Percentiles rank a stretch among this genome's conserved stretches.
phyloP scores from a whole-genome alignment of 495 filamentous ascomycete species.

The Penicillium cosmopolitanum region DNA sequence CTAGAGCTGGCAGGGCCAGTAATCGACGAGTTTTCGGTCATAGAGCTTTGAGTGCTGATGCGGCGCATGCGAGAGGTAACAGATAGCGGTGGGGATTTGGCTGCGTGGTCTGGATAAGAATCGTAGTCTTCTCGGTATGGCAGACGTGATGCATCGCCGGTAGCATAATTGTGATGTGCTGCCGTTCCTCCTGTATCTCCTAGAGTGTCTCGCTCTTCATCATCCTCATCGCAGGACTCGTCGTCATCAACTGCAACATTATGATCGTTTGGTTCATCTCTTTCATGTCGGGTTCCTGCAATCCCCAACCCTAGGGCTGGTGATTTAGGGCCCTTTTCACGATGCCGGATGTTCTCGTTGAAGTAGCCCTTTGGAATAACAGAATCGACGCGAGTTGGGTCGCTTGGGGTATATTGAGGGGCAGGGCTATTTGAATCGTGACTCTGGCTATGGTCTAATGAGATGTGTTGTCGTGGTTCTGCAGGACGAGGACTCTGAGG shows the following conservation, averaged over 20 bases:
- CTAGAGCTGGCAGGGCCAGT: constrained; percentile 38
- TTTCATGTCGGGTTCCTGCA: background rate
- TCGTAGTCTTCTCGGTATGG: constrained; percentile 20
- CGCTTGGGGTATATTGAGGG: constrained; percentile 1
- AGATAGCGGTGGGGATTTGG: constrained; percentile 46
- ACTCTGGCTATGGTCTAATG: constrained; percentile 1
- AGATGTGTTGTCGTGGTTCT: constrained; percentile 13
- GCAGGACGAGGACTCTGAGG: constrained; percentile 3
- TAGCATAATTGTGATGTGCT: constrained; percentile 10
- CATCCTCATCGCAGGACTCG: constrained; percentile 31
- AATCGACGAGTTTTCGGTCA: constrained; percentile 33
- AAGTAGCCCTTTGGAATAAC: constrained; percentile 46
- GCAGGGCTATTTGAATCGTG: background rate
- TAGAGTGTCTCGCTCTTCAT: constrained; percentile 26
- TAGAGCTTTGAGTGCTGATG: constrained; percentile 39
- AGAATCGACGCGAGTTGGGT: constrained; percentile 13
- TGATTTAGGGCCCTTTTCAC: constrained; percentile 16
- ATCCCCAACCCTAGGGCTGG: constrained; percentile 18
- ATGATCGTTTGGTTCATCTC: constrained; percentile 10
- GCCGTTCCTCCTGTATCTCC: constrained; percentile 11
- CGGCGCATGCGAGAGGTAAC: constrained; percentile 52
- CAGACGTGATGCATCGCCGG: constrained; percentile 13
- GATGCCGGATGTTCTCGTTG: constrained; percentile 36
- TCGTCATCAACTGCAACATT: constrained; percentile 20
- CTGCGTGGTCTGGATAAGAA: constrained; percentile 27